A percentile compares a stretch with the other conserved stretches of the same genome.
Conservation (phyloP, 1,284 basidiomycete genomes). For the Neotropicomus parvogracilis region DNA sequence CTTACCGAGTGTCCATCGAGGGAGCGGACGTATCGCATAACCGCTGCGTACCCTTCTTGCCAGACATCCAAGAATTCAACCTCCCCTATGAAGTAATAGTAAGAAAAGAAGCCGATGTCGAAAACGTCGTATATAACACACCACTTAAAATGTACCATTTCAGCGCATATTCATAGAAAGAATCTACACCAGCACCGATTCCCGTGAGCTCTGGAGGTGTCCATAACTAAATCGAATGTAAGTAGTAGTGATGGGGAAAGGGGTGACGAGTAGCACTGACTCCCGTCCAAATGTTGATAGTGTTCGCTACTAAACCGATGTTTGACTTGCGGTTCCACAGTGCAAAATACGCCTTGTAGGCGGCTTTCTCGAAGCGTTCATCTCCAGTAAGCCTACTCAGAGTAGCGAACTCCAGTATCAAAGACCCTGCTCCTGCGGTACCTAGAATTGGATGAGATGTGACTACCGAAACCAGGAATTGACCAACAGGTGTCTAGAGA, state of each 20-base stretch:
- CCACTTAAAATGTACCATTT: slow-evolving; percentile 90
- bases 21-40: slow-evolving; percentile 82
- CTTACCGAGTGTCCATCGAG: slow-evolving; percentile 85
- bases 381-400: slow-evolving; percentile 87
- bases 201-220: slow-evolving; percentile 69
- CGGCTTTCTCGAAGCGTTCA: slow-evolving; percentile 79
- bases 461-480: slow-evolving; percentile 2
- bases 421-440: slow-evolving; percentile 86
- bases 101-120: not conserved
- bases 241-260: slow-evolving; percentile 2
- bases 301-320: slow-evolving; percentile 84
- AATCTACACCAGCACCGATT: slow-evolving; percentile 90
- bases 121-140: slow-evolving; percentile 35
- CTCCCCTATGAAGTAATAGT: slow-evolving; percentile 55
- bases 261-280: slow-evolving; percentile 42
- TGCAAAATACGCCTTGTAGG: slow-evolving; percentile 83
- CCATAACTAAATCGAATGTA: slow-evolving; percentile 50
- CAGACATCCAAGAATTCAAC: slow-evolving; percentile 89
- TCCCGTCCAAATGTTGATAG: slow-evolving; percentile 75
- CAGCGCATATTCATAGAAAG: slow-evolving; percentile 89
- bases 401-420: slow-evolving; percentile 90
- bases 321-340: slow-evolving; percentile 86
- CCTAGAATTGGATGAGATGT: slow-evolving; percentile 43
- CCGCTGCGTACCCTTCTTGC: slow-evolving; percentile 82
- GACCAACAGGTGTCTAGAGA: slow-evolving; percentile 73